Evolutionary conservation across 2,329 filamentous ascomycete species (phyloP).

Genomic region (Ascocoryne sarcoides): DNA sequence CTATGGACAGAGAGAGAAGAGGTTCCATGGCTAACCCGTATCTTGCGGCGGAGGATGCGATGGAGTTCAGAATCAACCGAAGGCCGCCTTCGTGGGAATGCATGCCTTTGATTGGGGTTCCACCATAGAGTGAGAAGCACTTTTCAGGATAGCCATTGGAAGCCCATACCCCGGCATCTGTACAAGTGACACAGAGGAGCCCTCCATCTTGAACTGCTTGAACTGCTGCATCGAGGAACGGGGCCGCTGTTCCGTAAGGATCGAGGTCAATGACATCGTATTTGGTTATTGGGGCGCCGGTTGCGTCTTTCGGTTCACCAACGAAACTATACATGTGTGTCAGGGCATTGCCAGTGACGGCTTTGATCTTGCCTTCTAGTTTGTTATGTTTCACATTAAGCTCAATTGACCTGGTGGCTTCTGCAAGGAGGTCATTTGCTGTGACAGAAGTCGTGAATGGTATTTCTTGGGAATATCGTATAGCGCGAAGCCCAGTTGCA

Average conservation of each 20-base stretch:
- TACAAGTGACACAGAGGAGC: conserved; percentile 90
- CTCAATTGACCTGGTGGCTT: conserved; percentile 71
- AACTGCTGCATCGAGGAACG: conserved; percentile 85
- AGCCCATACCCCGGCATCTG: conserved; percentile 90
- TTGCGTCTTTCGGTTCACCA: conserved; percentile 31
- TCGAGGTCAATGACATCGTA: conserved; percentile 97
- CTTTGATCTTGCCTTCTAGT: conserved; percentile 59
- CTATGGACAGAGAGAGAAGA: conserved; percentile 84
- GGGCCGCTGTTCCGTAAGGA: conserved; percentile 87
- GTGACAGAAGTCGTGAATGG: conserved; percentile 75
- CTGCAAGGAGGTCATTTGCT: conserved; percentile 78
- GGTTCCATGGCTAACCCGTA: conserved; percentile 89
- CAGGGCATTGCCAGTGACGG: conserved; percentile 74
- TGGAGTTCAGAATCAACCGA: conserved; percentile 73
- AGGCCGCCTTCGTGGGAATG: conserved; percentile 86
- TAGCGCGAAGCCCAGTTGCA: conserved; percentile 80
- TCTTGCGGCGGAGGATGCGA: conserved; percentile 70
- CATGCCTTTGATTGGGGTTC: conserved; percentile 73
- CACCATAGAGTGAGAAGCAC: conserved; percentile 87
- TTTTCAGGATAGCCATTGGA: conserved; percentile 94
- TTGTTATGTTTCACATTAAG: conserved; percentile 80
- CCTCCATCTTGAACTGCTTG: conserved; percentile 78
- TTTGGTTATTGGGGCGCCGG: conserved; percentile 31
- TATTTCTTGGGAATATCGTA: conserved; percentile 87
- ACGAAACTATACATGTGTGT: conserved; percentile 82